Evolutionary conservation across 2,329 filamentous ascomycete genomes (phyloP), one percentile per base, ranked within the genome.

Genomic region (Samsoniella hepiali): DNA sequence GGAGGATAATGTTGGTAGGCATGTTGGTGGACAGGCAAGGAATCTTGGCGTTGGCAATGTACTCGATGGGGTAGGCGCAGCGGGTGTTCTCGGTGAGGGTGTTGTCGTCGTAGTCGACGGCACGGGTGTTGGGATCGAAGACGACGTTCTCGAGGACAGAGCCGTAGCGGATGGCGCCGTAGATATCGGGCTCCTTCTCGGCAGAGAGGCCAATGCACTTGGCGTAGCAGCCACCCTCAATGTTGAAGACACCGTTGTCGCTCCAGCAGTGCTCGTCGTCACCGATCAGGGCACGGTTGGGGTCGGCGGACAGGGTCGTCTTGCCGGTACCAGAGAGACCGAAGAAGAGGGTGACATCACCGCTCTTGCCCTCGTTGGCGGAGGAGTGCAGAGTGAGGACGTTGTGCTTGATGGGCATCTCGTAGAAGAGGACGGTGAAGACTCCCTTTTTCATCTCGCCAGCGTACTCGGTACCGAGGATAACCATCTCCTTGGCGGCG

Each of bases 191-290:
- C 81, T 99, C 95, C 87, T 98, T 99, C 85, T 99, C 95, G 56
- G 89, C 93, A 29, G 95, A 97, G 63, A 99, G 89, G 69, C 94
- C 94, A 76, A 99, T 94, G 79, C 90, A 94, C 89, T 99, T 99
- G 79, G 95, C 95, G 81, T 99, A 99, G 87, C 95, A 99, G 69
- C 95, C 95, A 72, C 95, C 95, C 82, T 99, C 95, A 65, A 99
- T 99, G 87, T 99, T 99, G 90, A 99, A 99, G 76, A 99, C 88
- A 77, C 95, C 95, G 64, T 80, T 87, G 76, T 99, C 95, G 71
- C 89, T 93, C 95, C 95, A 99, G 90, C 95, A 98, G 87, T 99
- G 95, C 89, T 99, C 95, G 76, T 99, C 95, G 73, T 99, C 95
- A 76, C 95, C 95, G 72, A 99, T 99, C 74, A 99, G 82, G 68